A percentile compares a stretch with the other conserved stretches of the same genome.
Evolutionary conservation across 1,284 basidiomycete genomes (phyloP).

Genomic region (Phlebopus sp.): DNA sequence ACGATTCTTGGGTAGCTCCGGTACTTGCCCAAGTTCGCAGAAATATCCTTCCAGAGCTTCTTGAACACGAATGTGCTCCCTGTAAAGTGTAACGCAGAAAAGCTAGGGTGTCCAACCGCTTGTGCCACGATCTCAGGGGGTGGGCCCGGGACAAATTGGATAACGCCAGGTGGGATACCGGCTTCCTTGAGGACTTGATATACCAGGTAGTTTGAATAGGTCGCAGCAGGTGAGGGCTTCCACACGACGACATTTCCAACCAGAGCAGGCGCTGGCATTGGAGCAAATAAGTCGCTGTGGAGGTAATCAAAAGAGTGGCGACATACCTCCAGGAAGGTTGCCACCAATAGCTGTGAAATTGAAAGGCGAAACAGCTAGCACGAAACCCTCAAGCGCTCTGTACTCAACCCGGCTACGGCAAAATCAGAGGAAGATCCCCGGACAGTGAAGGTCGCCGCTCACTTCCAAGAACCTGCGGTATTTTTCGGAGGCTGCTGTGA

Average conservation of each 20-base stretch:
- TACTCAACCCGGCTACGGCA: conserved; percentile 84
- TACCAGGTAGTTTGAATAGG: conserved; percentile 92
- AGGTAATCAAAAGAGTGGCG: conserved; percentile 1
- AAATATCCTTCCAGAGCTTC: conserved; percentile 96
- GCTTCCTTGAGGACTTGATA: conserved; percentile 94
- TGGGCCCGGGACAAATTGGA: conserved; percentile 94
- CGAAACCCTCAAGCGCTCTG: conserved; percentile 95
- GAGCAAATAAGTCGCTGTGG: conserved; percentile 5
- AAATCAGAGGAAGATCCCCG: conserved; percentile 4
- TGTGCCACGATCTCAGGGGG: conserved; percentile 81
- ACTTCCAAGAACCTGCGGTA: conserved; percentile 92
- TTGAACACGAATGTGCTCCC: conserved; percentile 95
- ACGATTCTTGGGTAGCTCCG: conserved; percentile 91
- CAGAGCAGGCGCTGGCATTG: conserved; percentile 73
- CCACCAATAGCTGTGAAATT: conserved; percentile 98
- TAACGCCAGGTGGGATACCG: conserved; percentile 90
- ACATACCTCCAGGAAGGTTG: conserved; percentile 76
- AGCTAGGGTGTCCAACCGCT: conserved; percentile 75
- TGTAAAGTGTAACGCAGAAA: conserved; percentile 95
- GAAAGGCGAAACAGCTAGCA: conserved; percentile 96
- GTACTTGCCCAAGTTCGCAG: conserved; percentile 83
- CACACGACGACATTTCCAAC: conserved; percentile 95
- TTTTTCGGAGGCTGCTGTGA: conserved; percentile 88
- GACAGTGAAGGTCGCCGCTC: conserved; percentile 32
- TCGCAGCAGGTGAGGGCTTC: conserved; percentile 97